A percentile compares a stretch with the other conserved stretches of the same genome.
Conservation (phyloP, 1,284 basidiomycete species). For the Cryptococcus sp. region DNA sequence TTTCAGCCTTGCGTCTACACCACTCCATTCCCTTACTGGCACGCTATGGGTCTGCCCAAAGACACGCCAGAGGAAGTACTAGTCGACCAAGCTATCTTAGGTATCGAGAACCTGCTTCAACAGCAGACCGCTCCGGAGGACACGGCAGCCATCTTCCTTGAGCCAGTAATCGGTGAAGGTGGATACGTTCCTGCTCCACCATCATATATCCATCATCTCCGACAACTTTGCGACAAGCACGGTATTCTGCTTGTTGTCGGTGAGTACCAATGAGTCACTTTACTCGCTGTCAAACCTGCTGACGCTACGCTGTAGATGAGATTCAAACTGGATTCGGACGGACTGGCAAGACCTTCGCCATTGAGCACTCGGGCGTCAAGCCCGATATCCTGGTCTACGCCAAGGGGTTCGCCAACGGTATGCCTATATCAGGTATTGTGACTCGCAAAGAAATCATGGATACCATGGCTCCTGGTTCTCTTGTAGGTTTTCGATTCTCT, state of each 20-base stretch:
- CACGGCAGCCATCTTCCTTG: constrained; percentile 86
- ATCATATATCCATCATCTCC: constrained; percentile 73
- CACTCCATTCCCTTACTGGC: constrained; percentile 87
- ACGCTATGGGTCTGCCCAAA: constrained; percentile 70
- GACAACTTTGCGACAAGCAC: constrained; percentile 79
- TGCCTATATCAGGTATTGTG: constrained; percentile 85
- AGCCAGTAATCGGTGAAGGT: constrained; percentile 88
- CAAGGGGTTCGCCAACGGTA: constrained; percentile 63
- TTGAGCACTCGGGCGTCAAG: constrained; percentile 66
- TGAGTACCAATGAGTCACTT: constrained; percentile 60
- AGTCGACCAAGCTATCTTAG: constrained; percentile 68
- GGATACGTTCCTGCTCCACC: constrained; percentile 86
- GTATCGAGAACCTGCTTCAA: constrained; percentile 76
- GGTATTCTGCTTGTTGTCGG: constrained; percentile 69
- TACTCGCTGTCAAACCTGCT: too few species aligned
- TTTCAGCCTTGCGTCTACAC: constrained; percentile 76
- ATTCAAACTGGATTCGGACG: constrained; percentile 53
- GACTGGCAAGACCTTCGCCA: constrained; percentile 66
- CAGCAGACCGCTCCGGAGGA: constrained; percentile 82
- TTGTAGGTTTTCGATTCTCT: constrained; percentile 22
- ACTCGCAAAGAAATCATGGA: constrained; percentile 75
- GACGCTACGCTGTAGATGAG: constrained; percentile 36
- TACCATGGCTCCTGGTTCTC: constrained; percentile 32
- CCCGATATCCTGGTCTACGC: constrained; percentile 85
- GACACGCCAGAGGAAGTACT: constrained; percentile 66